phyloP scores from a whole-genome alignment of 768 basidiomycete genomes.

The Cytidiella melzeri region DNA sequence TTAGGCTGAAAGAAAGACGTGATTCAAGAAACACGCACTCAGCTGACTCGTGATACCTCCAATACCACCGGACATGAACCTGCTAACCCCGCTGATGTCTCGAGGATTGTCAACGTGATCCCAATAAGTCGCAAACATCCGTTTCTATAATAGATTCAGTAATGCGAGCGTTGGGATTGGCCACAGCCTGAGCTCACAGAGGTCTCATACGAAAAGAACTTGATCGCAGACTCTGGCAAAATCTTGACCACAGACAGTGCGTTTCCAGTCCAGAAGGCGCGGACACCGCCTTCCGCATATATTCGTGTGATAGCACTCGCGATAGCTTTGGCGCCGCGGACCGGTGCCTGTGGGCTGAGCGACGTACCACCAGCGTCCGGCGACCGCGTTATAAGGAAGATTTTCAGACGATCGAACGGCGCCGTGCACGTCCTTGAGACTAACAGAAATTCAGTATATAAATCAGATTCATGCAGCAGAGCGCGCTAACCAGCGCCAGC shows the following conservation, averaged over 20 bases:
- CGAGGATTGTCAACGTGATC: slow-evolving; percentile 86
- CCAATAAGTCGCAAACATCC: slow-evolving; percentile 85
- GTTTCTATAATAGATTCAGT: slow-evolving; percentile 57
- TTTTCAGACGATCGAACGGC: slow-evolving; percentile 93
- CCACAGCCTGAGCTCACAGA: slow-evolving; percentile 47
- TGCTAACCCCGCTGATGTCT: slow-evolving; percentile 85
- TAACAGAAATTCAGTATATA: slow-evolving; percentile 31
- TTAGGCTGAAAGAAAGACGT: too few relatives aligned
- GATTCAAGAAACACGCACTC: slow-evolving; percentile 49
- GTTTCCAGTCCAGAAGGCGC: slow-evolving; percentile 98
- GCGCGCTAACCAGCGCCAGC: slow-evolving; percentile 81
- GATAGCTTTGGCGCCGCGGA: slow-evolving; percentile 60
- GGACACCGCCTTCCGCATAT: slow-evolving; percentile 83
- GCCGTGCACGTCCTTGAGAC: slow-evolving; percentile 96
- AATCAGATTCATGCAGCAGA: background rate
- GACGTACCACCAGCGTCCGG: slow-evolving; percentile 61
- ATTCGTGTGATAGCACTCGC: slow-evolving; percentile 70
- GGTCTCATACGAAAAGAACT: slow-evolving; percentile 93
- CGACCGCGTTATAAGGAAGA: slow-evolving; percentile 90
- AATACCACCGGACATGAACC: slow-evolving; percentile 93
- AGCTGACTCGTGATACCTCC: slow-evolving; percentile 94
- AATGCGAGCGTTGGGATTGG: background rate
- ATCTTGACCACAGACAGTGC: slow-evolving; percentile 92
- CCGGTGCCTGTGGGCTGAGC: slow-evolving; percentile 35
- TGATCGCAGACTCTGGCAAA: slow-evolving; percentile 97